A percentile compares a stretch with the other conserved stretches of the same genome.
Conservation (phyloP, 202 grass and related monocot genomes). For the Brachypodium distachyon region DNA sequence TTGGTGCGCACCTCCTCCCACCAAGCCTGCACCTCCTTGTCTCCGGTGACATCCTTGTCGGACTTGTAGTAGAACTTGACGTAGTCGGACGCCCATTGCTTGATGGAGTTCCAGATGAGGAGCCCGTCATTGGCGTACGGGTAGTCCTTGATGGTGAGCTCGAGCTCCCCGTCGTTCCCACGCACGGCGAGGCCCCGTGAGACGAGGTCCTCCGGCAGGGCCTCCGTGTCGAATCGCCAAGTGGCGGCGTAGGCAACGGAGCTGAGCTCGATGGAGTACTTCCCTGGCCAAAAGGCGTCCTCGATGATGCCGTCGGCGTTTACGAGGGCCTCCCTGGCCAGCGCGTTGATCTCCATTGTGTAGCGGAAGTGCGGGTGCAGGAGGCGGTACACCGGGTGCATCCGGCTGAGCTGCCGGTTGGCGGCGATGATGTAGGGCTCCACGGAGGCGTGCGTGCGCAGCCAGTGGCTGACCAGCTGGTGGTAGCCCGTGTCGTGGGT, state of each 20-base stretch:
- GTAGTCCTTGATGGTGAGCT: slow-evolving; percentile 72
- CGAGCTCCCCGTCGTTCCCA: slow-evolving; percentile 39
- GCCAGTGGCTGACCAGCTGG: slow-evolving; percentile 78
- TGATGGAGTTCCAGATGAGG: slow-evolving; percentile 57
- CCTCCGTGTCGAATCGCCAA: slow-evolving; percentile 80
- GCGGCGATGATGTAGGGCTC: slow-evolving; percentile 57
- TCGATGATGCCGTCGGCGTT: slow-evolving; percentile 46
- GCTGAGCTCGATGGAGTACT: slow-evolving; percentile 40
- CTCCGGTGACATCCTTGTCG: slow-evolving; percentile 28
- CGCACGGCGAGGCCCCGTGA: slow-evolving; percentile 57
- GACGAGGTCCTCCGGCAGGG: slow-evolving; percentile 68
- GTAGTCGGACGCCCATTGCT: slow-evolving; percentile 57
- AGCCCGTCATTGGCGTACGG: slow-evolving; percentile 75
- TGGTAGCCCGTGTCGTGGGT: slow-evolving; percentile 69
- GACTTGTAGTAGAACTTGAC: slow-evolving; percentile 54
- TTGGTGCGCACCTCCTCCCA: slow-evolving; percentile 83
- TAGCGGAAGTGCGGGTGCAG: slow-evolving; percentile 83
- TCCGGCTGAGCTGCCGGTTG: slow-evolving; percentile 73
- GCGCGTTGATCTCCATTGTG: slow-evolving; percentile 84
- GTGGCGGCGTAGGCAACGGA: slow-evolving; percentile 37
- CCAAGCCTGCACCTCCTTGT: slow-evolving; percentile 62
- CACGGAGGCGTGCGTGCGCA: slow-evolving; percentile 41
- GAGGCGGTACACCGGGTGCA: slow-evolving; percentile 77
- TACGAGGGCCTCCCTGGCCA: slow-evolving; percentile 29
- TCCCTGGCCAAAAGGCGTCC: slow-evolving; percentile 32